These are phyloP conservation scores for Boletus rex-veris DNA, from an alignment of 768 basidiomycete species.

Conservation along the genomic window DNA sequence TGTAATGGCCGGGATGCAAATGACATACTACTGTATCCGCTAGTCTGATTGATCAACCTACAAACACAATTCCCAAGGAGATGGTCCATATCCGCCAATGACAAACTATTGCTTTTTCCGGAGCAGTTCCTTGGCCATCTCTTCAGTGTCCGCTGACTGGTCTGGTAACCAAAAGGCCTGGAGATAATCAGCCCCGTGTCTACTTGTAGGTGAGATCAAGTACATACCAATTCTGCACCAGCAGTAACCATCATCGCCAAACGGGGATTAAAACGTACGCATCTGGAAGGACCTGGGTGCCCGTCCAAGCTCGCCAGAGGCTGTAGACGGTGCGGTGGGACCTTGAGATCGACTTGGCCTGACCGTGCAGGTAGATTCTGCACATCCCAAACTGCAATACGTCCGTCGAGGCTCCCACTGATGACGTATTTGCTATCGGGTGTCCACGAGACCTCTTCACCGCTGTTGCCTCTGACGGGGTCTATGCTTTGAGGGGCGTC, in stretches of 20 bases:
- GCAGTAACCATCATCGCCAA: conserved; percentile 85
- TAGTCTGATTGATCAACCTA: not conserved
- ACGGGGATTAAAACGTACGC: conserved; percentile 88
- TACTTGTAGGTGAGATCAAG: not conserved
- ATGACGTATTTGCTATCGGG: conserved; percentile 91
- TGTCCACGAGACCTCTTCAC: conserved; percentile 93
- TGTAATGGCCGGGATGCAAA: not conserved
- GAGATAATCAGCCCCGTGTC: conserved; percentile 14
- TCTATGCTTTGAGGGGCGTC: conserved; percentile 54
- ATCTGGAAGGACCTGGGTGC: conserved; percentile 79
- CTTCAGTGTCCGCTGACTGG: conserved; percentile 61
- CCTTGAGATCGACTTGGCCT: conserved; percentile 54
- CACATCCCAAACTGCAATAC: conserved; percentile 84
- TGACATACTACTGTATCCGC: not conserved
- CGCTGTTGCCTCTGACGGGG: conserved; percentile 75
- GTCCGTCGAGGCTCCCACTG: conserved; percentile 82
- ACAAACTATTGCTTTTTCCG: conserved; percentile 42
- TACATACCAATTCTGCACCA: conserved; percentile 74
- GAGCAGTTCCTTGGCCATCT: conserved; percentile 65
- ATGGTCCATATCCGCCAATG: not conserved
- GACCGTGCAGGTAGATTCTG: conserved; percentile 52
- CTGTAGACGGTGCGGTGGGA: conserved; percentile 47
- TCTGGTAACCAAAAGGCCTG: conserved; percentile 71
- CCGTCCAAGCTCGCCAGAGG: conserved; percentile 62
- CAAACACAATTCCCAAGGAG: not conserved